phyloP scores from a whole-genome alignment of 2,329 filamentous ascomycete genomes.

The Rhytidhysteron rufulum region DNA sequence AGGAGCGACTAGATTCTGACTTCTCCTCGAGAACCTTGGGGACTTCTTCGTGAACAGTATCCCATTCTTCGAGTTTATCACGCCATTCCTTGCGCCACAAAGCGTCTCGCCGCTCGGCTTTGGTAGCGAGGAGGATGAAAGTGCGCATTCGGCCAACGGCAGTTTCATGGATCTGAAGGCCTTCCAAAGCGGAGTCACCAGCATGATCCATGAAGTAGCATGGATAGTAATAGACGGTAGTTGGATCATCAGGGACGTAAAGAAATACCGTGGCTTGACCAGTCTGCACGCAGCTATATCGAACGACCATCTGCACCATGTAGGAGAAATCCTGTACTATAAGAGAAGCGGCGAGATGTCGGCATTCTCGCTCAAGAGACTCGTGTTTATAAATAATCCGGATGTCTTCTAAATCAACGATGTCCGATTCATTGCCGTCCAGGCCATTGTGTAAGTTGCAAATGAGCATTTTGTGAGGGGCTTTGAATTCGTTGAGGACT shows the following conservation, averaged over 20 bases:
- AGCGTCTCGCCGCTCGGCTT: slow-evolving; percentile 12
- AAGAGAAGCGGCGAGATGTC: slow-evolving; percentile 37
- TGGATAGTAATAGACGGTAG: slow-evolving; percentile 25
- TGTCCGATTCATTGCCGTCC: slow-evolving; percentile 8
- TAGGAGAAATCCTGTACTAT: slow-evolving; percentile 48
- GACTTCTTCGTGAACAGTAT: slow-evolving; percentile 19
- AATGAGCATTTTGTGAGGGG: slow-evolving; percentile 44
- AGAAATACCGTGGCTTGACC: slow-evolving; percentile 45
- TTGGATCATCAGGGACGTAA: slow-evolving; percentile 22
- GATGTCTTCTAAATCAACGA: slow-evolving; percentile 38
- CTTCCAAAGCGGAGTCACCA: slow-evolving; percentile 11
- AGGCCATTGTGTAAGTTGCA: slow-evolving; percentile 40
- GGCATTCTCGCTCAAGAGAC: slow-evolving; percentile 32
- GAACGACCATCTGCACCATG: slow-evolving; percentile 45
- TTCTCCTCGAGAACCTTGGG: too few species aligned
- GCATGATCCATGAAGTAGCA: slow-evolving; percentile 9
- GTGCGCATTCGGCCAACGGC: slow-evolving; percentile 27
- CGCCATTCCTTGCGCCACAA: slow-evolving; percentile 19
- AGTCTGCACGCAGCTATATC: slow-evolving; percentile 41
- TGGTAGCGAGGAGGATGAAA: slow-evolving; percentile 25
- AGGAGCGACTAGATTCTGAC: slow-evolving; percentile 1
- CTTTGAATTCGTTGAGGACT: slow-evolving; percentile 42
- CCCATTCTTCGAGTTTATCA: slow-evolving; percentile 17
- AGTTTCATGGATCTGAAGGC: slow-evolving; percentile 28
- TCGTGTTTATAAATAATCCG: slow-evolving; percentile 29